Evolutionary conservation across 495 filamentous ascomycete species (phyloP), one percentile per base, ranked within the genome.

Genomic region (Aspergillus cavernicola): DNA sequence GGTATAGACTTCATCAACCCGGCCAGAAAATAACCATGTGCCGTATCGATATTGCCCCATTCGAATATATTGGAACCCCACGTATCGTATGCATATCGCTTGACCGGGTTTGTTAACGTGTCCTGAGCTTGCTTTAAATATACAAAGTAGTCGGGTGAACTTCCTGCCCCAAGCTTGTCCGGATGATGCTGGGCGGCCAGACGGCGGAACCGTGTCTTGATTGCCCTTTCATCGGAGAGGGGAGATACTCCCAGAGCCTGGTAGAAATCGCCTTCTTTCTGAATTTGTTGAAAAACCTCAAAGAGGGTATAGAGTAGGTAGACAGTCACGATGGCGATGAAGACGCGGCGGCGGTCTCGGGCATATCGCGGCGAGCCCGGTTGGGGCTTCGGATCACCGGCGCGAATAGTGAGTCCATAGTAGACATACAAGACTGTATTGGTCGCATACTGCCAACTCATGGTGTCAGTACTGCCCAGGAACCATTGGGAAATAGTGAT

Each of bases 241-340:
- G 83, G 77, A 8, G 84, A 78, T 0, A 96, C 75, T 13, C 80
- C 80, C 0, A 98, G 78, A 37, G 81, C 80, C 39, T 80, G 70
- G 71, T 96, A 97, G 72, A 88, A 96, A 73, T 87, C 80, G 19
- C 85, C 82, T 0, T 75, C 71, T 47, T 77, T 74, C 35, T 81
- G 86, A 2, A 97, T 72, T 39, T 87, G 80, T 69, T 87, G 85
- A 76, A 96, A 89, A 50, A 87, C 85, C 71, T 97, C 92, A 73
- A 91, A 96, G 60, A 98, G 84, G 29, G 89, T 97, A 75, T 96
- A 97, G 53, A 88, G 71, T 16, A 98, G 86, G 71, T 97, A 98
- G 38, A 80, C 64, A 33, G 84, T 68, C 15, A 97, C 86, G 57
- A 97, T 88, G 45, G 82, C 66, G 66, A 91, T 86, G 66, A 92